Conservation (phyloP, 2,329 filamentous ascomycete species). For the Ophiosphaerella korrae region DNA sequence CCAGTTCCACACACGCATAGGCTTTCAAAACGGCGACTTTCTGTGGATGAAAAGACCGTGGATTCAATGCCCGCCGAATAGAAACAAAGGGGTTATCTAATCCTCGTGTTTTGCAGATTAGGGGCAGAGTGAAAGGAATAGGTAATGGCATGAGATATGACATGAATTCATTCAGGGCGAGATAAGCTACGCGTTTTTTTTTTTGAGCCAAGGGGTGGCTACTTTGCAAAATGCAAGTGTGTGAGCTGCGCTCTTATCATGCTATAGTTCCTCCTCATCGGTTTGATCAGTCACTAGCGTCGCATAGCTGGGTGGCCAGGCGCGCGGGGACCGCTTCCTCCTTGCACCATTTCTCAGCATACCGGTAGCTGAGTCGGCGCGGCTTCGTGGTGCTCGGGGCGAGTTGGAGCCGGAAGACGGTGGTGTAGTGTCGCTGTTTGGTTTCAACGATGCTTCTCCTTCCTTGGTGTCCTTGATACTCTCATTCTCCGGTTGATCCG, state of each 20-base stretch:
- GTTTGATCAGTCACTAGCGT: neutral
- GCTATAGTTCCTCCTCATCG: conserved; percentile 1
- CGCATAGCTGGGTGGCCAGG: neutral
- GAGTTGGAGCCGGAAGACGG: conserved; percentile 2
- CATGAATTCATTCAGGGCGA: no score
- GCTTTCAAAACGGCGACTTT: no score
- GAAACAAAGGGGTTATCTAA: no score
- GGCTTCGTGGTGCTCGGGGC: neutral
- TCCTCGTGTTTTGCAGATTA: neutral
- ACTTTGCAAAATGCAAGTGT: neutral
- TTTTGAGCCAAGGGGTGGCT: no score
- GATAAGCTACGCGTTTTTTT: no score
- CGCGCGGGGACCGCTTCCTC: neutral
- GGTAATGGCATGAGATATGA: neutral
- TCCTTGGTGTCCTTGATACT: neutral
- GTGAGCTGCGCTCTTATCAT: neutral
- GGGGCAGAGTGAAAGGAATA: neutral
- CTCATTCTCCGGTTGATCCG: neutral
- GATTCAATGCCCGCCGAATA: no score
- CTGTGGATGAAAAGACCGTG: no score
- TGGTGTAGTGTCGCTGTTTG: conserved; percentile 1
- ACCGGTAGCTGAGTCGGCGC: neutral
- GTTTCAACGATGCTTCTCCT: neutral
- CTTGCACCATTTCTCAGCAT: neutral
- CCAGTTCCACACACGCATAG: no score